Conservation (phyloP, 805 yeast species). For the Lachancea sp. region DNA sequence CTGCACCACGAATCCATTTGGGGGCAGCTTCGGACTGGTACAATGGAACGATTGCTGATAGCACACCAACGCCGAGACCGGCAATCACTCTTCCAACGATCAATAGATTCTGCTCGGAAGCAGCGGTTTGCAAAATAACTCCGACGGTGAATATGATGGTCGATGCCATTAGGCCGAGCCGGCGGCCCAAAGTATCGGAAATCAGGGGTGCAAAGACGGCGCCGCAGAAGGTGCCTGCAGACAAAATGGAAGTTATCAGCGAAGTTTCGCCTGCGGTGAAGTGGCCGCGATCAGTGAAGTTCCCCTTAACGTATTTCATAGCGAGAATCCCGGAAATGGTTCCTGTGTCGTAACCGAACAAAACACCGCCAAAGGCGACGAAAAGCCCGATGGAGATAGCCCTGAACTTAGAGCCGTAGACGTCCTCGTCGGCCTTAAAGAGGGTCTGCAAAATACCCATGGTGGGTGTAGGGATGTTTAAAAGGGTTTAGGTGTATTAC, state of each 20-base stretch:
- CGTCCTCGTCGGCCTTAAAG: conserved; percentile 41
- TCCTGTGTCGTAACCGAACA: conserved; percentile 67
- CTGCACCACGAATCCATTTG: conserved; percentile 69
- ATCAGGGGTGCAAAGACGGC: conserved; percentile 55
- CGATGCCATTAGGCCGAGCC: conserved; percentile 38
- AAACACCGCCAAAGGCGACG: conserved; percentile 62
- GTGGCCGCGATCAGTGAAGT: conserved; percentile 34
- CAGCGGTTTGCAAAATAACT: conserved; percentile 42
- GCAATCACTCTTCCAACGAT: conserved; percentile 65
- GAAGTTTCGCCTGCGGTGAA: conserved; percentile 47
- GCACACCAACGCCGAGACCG: conserved; percentile 67
- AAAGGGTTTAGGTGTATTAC: no score
- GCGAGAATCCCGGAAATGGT: conserved; percentile 60
- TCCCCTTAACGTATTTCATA: conserved; percentile 46
- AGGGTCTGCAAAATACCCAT: conserved; percentile 15
- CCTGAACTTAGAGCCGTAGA: conserved; percentile 41
- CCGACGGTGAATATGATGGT: conserved; percentile 50
- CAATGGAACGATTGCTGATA: conserved; percentile 66
- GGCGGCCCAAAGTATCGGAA: conserved; percentile 51
- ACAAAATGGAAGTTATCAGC: conserved; percentile 62
- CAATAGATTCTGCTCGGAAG: conserved; percentile 42
- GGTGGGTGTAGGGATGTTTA: not conserved
- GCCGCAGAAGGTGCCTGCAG: conserved; percentile 67
- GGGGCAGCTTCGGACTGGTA: conserved; percentile 84
- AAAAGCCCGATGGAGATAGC: conserved; percentile 51